Evolutionary conservation across 2,329 filamentous ascomycete species (phyloP).

Genomic region (Neopestalotiopsis sp.): DNA sequence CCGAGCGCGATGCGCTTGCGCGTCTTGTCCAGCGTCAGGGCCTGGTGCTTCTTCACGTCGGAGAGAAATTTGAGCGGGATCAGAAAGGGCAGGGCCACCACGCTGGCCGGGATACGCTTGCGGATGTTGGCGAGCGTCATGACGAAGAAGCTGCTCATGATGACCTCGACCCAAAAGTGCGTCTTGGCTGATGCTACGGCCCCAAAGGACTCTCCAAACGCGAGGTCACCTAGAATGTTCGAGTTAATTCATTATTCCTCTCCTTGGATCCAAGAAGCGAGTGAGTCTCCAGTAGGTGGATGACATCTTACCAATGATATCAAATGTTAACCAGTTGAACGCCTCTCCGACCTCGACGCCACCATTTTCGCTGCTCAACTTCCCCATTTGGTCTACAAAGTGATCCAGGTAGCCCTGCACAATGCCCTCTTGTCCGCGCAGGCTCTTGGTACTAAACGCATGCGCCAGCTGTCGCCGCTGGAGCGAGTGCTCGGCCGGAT

Average conservation of each 20-base stretch:
- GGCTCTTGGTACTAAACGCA: slow-evolving; percentile 24
- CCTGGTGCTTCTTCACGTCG: slow-evolving; percentile 6
- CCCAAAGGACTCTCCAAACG: slow-evolving; percentile 24
- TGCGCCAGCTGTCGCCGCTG: slow-evolving; percentile 21
- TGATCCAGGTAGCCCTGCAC: slow-evolving; percentile 24
- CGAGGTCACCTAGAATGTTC: slow-evolving; percentile 17
- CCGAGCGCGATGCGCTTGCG: slow-evolving; percentile 3
- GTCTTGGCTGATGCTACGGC: slow-evolving; percentile 15
- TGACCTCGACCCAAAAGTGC: slow-evolving; percentile 20
- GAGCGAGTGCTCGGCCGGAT: slow-evolving; percentile 22
- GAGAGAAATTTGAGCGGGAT: background rate
- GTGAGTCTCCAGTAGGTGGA: background rate
- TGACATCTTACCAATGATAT: slow-evolving; percentile 10
- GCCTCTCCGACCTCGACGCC: slow-evolving; percentile 18
- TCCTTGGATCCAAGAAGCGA: background rate
- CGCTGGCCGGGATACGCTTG: background rate
- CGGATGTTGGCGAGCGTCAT: background rate
- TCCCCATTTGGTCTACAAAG: slow-evolving; percentile 22
- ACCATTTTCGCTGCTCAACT: slow-evolving; percentile 12
- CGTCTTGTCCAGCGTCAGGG: background rate
- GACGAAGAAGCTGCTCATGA: slow-evolving; percentile 17
- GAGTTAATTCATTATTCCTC: background rate
- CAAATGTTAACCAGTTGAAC: slow-evolving; percentile 17
- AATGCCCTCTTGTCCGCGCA: slow-evolving; percentile 25
- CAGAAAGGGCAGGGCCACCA: slow-evolving; percentile 6